Base-by-base conservation (phyloP, 306 rosid species). In the Medicago ruthenica region DNA sequence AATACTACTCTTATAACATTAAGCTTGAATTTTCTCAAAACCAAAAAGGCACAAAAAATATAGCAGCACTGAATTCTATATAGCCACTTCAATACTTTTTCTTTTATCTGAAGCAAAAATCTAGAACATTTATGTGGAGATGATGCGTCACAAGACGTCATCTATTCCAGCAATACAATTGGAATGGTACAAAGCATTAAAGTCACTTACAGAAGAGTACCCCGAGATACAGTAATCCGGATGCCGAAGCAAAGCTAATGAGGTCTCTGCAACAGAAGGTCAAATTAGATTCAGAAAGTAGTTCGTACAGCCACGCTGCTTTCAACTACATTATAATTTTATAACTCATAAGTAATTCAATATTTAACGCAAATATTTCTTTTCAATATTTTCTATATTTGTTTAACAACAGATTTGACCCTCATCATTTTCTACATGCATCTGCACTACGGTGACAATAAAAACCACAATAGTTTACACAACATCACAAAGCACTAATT, bases 171-270 rank as follows among this genome's bases (percentile, higher is more conserved):
- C 53, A 51, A 74, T 7, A 68, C 27, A 67, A 18, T 27, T 40
- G 66, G 31, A 12, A 21, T 2, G 8, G 47, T 5, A 61, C 14
- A 1, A 72, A 40, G 68, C 62, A 61, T 22, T 44, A 62, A 66
- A 77, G 67, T 44, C 54, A 84, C 99, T 92, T 88, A 95, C 99
- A 48, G 96, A 85, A 54, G 97, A 88, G 62, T 92, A 90, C 70
- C 92, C 97, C 0, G 99, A 95, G 73, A 95, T 95, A 78, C 96
- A 95, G 77, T 90, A 90, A 86, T 90, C 97, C 37, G 97, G 97
- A 82, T 95, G 96, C 42, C 96, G 90, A 78, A 92, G 99, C 85
- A 95, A 87, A 36, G 99, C 90, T 36, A 92, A 83, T n/a, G 95
- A 78, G 27, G 99, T 87, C 92, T 92, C 99, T 95, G 91, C 71